Evolutionary conservation across 192 early-diverging fungal genomes (phyloP).

Genomic region (Funneliformis mosseae): DNA sequence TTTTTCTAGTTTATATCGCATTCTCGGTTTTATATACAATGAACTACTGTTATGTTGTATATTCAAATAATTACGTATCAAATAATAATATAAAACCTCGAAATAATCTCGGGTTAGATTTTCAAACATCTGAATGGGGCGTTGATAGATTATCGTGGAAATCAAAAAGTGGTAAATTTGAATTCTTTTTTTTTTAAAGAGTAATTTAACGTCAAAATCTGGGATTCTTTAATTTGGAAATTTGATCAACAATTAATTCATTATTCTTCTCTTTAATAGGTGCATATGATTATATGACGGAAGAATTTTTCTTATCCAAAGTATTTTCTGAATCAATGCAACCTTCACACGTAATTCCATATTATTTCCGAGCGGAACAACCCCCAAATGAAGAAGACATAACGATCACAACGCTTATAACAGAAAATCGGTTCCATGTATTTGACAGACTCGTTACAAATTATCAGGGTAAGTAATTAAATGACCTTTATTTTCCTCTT

Average conservation of each 20-base stretch:
- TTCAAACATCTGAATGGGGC: constrained; percentile 7
- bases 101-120: neutral
- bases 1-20: constrained; percentile 16
- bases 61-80: neutral
- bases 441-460: constrained; percentile 53
- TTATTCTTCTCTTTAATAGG: constrained; percentile 5
- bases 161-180: neutral
- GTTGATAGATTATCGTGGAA: constrained; percentile 10
- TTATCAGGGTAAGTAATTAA: constrained; percentile 46
- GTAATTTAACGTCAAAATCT: neutral
- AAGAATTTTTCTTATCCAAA: constrained; percentile 60
- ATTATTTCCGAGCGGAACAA: constrained; percentile 55
- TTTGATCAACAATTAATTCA: neutral
- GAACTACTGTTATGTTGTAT: constrained; percentile 8
- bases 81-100: neutral
- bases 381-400: constrained; percentile 55
- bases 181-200: neutral
- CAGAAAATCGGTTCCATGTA: constrained; percentile 57
- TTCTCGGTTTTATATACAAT: constrained; percentile 20
- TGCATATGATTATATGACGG: constrained; percentile 27
- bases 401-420: constrained; percentile 61
- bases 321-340: constrained; percentile 61
- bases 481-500: neutral
- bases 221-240: neutral
- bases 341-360: constrained; percentile 63